Percentiles rank a stretch among this genome's conserved stretches.
Evolutionary conservation across 768 basidiomycete species (phyloP).

Genomic region (Collybia nuda): DNA sequence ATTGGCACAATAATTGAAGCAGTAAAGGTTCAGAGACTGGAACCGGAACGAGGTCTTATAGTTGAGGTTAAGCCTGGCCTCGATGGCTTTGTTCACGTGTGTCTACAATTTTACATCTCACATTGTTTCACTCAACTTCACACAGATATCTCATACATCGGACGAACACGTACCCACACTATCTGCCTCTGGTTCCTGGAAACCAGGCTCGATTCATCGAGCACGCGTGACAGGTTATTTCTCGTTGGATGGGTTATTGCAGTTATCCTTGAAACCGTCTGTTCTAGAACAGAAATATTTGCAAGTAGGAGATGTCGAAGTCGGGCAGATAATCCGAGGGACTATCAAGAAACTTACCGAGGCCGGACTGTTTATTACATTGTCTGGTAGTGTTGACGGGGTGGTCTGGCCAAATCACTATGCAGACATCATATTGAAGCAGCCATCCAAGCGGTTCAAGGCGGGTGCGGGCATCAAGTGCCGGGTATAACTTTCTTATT

Average conservation of each 20-base stretch:
- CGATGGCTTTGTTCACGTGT: conserved; percentile 86
- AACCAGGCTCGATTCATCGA: conserved; percentile 71
- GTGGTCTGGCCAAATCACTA: conserved; percentile 94
- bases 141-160: conserved; percentile 89
- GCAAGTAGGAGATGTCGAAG: conserved; percentile 75
- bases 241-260: conserved; percentile 82
- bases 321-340: conserved; percentile 86
- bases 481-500: conserved; percentile 48
- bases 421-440: conserved; percentile 92
- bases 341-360: conserved; percentile 85
- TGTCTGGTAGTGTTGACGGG: conserved; percentile 87
- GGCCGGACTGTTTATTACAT: conserved; percentile 77
- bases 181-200: conserved; percentile 79
- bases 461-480: conserved; percentile 81
- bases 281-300: conserved; percentile 86
- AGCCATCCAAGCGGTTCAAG: conserved; percentile 91
- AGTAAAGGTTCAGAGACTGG: conserved; percentile 73
- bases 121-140: conserved; percentile 6
- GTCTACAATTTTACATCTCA: conserved; percentile 23
- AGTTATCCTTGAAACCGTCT: conserved; percentile 82
- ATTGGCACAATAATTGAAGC: conserved; percentile 71
- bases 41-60: conserved; percentile 80
- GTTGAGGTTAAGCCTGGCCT: conserved; percentile 63
- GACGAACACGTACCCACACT: conserved; percentile 89
- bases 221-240: conserved; percentile 89